Evolutionary conservation across 2,329 filamentous ascomycete species (phyloP).

Genomic region (Hypoxylon sp.): DNA sequence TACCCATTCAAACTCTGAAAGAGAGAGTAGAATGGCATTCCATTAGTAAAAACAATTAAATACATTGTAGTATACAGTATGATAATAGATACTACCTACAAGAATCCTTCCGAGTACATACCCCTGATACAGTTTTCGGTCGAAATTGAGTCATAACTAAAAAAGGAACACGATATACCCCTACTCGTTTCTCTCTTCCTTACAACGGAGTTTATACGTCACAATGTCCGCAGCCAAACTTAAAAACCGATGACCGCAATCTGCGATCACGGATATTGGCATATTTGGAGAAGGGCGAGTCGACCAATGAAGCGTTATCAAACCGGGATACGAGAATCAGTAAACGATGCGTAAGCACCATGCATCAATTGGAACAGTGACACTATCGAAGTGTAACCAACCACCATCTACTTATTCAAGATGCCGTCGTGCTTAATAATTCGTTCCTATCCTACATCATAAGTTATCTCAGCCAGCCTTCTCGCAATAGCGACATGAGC

Average conservation of each 20-base stretch:
- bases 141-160: neutral
- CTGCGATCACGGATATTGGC: neutral
- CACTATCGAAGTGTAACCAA: conserved; percentile 24
- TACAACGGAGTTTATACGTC: neutral
- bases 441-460: conserved; percentile 6
- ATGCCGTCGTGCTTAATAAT: conserved; percentile 11
- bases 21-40: neutral
- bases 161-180: neutral
- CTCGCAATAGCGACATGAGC: conserved; percentile 26
- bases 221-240: neutral
- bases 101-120: neutral
- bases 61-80: neutral
- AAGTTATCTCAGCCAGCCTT: neutral
- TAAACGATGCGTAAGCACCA: conserved; percentile 37
- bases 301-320: neutral
- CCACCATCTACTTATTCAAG: conserved; percentile 26
- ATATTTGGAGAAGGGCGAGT: conserved; percentile 1
- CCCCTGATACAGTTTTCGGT: neutral
- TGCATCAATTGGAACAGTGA: conserved; percentile 29
- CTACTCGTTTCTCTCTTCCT: neutral
- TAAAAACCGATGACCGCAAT: neutral
- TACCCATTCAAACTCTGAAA: no score
- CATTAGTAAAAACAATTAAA: neutral
- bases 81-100: neutral
- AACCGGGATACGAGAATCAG: conserved; percentile 18